Evolutionary conservation across 1,284 basidiomycete genomes (phyloP), one percentile per base, ranked within the genome.

Genomic region (Cryptococcus sp.): DNA sequence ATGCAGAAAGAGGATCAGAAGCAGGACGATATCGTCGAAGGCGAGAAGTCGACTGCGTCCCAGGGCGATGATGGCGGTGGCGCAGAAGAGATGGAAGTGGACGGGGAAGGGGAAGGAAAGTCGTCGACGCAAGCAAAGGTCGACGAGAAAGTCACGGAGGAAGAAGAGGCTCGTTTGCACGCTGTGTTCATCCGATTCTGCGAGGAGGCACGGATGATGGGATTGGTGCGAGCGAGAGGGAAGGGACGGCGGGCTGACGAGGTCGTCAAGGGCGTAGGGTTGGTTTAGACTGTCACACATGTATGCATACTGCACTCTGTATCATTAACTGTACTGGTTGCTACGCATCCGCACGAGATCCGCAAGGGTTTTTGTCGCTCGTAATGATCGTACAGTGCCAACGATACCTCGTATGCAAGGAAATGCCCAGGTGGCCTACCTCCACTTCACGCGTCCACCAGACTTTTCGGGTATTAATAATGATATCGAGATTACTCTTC

Each of bases 161-260:
- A 70, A 42, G 55, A 63, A 10, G 62, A 69, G 20, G 68, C 64
- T 16, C 57, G 72, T 13, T 49, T 71, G 15, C 75, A 75, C 55
- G 71, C 75, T n/a, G 55, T 65, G 0, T 77, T 77, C 58, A 67
- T 77, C 4, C 59, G 75, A 2, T 76, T 75, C 61, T 70, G 71
- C 27, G 72, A 75, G 48, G 75, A 77, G 51, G 69, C 73, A 11
- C 64, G 73, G 47, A 75, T 76, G 71, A 47, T 76, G 25, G 75
- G 75, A 1, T 54, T 77, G 25, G 69, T 77, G 13, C 54, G 73
- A 20, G 72, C 71, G 2, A 65, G 67, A 39, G 74, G 70, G 4
- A 66, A 63, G 39, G 55, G 66, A 15, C 63, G 62, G 40, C 49
- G 67, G 38, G 66, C 65, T 11, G 75, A 77, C 52, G 75, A 77